Evolutionary conservation across 2,329 filamentous ascomycete genomes (phyloP).

Genomic region (Xylaria sp.): DNA sequence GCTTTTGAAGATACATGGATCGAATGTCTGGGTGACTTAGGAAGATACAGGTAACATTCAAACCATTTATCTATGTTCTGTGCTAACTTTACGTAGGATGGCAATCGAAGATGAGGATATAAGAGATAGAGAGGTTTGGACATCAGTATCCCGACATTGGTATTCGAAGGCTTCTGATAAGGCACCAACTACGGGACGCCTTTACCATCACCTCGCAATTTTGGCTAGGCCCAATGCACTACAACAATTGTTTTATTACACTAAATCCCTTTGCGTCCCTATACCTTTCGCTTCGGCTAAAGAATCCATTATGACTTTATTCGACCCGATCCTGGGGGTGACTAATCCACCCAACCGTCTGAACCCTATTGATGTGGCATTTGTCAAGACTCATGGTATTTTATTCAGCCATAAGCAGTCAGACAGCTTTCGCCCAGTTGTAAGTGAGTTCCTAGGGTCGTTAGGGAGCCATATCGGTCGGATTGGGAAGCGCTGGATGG

Average conservation of each 20-base stretch:
- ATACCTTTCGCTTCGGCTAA: constrained; percentile 74
- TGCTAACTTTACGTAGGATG: constrained; percentile 66
- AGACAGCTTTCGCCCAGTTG: constrained; percentile 58
- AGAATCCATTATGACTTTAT: constrained; percentile 76
- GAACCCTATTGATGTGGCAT: constrained; percentile 64
- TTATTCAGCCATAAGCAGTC: constrained; percentile 65
- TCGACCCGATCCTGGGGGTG: constrained; percentile 65
- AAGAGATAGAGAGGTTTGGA: constrained; percentile 82
- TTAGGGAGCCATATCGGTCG: constrained; percentile 68
- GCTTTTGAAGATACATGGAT: constrained; percentile 91
- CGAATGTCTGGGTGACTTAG: constrained; percentile 88
- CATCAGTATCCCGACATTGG: constrained; percentile 81
- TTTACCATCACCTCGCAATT: constrained; percentile 91
- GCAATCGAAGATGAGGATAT: constrained; percentile 87
- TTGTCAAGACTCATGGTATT: constrained; percentile 71
- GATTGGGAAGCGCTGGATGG: constrained; percentile 62
- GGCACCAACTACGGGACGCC: constrained; percentile 76
- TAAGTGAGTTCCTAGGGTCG: constrained; percentile 60
- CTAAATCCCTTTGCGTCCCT: constrained; percentile 74
- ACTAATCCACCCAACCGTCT: constrained; percentile 51
- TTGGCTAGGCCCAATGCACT: constrained; percentile 75
- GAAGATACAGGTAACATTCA: constrained; percentile 67
- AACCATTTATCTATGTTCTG: constrained; percentile 8
- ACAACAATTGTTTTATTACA: constrained; percentile 78
- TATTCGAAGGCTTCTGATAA: constrained; percentile 84